A percentile compares a stretch with the other conserved stretches of the same genome.
Evolutionary conservation across 2,329 filamentous ascomycete species (phyloP).

Genomic region (Fulvia fulva): DNA sequence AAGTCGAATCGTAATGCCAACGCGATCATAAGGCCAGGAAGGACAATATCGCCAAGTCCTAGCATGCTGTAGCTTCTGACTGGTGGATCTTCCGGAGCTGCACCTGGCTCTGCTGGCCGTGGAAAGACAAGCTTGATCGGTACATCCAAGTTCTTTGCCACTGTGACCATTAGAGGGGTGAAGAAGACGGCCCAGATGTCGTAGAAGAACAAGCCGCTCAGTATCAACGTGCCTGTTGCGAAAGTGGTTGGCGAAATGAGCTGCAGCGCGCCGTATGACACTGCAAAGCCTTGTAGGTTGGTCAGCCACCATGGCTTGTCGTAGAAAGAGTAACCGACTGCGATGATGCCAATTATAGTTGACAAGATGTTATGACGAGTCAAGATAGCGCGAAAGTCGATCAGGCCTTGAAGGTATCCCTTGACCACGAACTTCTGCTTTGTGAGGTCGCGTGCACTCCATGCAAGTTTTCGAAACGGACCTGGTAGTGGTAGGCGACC

Average conservation of each 20-base stretch:
- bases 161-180: constrained; percentile 80
- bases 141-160: constrained; percentile 84
- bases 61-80: constrained; percentile 63
- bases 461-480: constrained; percentile 38
- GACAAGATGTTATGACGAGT: constrained; percentile 54
- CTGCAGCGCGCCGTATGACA: constrained; percentile 74
- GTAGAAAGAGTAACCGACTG: constrained; percentile 62
- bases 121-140: constrained; percentile 90
- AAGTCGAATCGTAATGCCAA: constrained; percentile 89
- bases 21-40: constrained; percentile 86
- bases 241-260: constrained; percentile 88
- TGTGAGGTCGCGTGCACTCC: constrained; percentile 47
- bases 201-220: constrained; percentile 82
- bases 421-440: constrained; percentile 51
- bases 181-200: constrained; percentile 93
- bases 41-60: constrained; percentile 87
- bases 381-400: constrained; percentile 48
- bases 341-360: constrained; percentile 51
- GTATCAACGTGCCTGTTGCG: constrained; percentile 70
- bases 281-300: constrained; percentile 81
- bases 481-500: constrained; percentile 45
- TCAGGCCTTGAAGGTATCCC: constrained; percentile 46
- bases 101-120: constrained; percentile 46
- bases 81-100: constrained; percentile 33
- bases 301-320: constrained; percentile 67